Conservation (phyloP, 2,329 filamentous ascomycete genomes). For the Apiospora marii region DNA sequence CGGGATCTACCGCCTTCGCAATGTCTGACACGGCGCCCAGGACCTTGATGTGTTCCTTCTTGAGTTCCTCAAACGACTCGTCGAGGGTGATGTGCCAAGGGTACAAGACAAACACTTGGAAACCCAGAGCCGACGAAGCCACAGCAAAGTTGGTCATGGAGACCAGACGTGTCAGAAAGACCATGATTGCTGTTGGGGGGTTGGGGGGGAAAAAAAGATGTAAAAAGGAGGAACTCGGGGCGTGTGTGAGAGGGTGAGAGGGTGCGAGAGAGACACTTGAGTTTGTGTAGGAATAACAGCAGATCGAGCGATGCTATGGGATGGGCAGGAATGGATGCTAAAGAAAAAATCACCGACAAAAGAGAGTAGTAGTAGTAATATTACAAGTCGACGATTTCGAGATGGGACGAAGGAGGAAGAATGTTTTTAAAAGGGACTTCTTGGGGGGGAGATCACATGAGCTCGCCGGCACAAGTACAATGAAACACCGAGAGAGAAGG, state of each 20-base stretch:
- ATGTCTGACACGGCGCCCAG: conserved; percentile 45
- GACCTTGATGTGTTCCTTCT: conserved; percentile 62
- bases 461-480: conserved; percentile 14
- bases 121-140: conserved; percentile 69
- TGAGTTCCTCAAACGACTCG: conserved; percentile 65
- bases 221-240: conserved; percentile 6
- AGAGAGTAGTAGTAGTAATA: background rate
- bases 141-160: conserved; percentile 72
- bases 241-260: background rate
- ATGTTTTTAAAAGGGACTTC: conserved; percentile 1
- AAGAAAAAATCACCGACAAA: conserved; percentile 20
- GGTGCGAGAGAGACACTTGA: background rate
- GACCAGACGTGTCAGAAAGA: conserved; percentile 52
- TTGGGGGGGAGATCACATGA: conserved; percentile 5
- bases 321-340: conserved; percentile 7
- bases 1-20: conserved; percentile 41
- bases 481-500: conserved; percentile 17
- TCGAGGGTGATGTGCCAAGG: conserved; percentile 75
- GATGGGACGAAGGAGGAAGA: background rate
- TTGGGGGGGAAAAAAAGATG: background rate
- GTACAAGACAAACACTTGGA: conserved; percentile 75
- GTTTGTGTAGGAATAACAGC: background rate
- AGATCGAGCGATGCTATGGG: conserved; percentile 15
- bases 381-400: conserved; percentile 10
- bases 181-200: conserved; percentile 16